phyloP scores from a whole-genome alignment of 1,284 basidiomycete species.

The Trichosporon coremiiforme region DNA sequence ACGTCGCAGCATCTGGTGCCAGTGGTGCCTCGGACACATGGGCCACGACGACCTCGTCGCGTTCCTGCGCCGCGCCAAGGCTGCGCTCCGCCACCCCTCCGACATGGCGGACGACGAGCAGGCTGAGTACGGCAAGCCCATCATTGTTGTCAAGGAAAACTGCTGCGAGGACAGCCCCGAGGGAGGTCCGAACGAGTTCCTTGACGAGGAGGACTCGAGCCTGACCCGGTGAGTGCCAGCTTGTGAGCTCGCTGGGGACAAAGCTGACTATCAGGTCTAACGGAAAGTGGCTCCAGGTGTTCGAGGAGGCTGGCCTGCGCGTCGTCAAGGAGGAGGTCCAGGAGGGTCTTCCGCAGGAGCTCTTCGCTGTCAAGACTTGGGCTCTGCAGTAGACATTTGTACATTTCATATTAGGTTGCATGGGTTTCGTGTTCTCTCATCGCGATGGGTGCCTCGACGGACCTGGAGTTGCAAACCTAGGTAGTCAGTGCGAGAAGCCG shows the following conservation, averaged over 20 bases:
- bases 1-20: conserved; percentile 71
- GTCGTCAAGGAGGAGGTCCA: conserved; percentile 68
- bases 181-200: conserved; percentile 60
- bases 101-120: conserved; percentile 25
- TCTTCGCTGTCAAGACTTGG: conserved; percentile 83
- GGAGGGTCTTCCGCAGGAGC: conserved; percentile 72
- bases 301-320: conserved; percentile 67
- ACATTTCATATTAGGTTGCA: background rate
- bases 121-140: conserved; percentile 53
- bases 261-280: conserved; percentile 66
- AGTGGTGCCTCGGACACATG: conserved; percentile 88
- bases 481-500: too few relatives aligned
- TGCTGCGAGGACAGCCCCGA: conserved; percentile 67
- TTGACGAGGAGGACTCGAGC: conserved; percentile 85
- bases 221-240: conserved; percentile 67
- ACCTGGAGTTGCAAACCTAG: too few relatives aligned
- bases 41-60: conserved; percentile 71
- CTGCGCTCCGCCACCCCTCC: conserved; percentile 28
- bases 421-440: background rate
- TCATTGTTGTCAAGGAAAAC: conserved; percentile 88
- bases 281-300: conserved; percentile 73
- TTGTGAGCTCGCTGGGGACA: background rate
- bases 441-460: background rate
- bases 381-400: conserved; percentile 10
- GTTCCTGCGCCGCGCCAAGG: conserved; percentile 71